A percentile compares a stretch with the other conserved stretches of the same genome.
phyloP scores from a whole-genome alignment of 768 basidiomycete genomes.

The Dacryopinax spathularia region DNA sequence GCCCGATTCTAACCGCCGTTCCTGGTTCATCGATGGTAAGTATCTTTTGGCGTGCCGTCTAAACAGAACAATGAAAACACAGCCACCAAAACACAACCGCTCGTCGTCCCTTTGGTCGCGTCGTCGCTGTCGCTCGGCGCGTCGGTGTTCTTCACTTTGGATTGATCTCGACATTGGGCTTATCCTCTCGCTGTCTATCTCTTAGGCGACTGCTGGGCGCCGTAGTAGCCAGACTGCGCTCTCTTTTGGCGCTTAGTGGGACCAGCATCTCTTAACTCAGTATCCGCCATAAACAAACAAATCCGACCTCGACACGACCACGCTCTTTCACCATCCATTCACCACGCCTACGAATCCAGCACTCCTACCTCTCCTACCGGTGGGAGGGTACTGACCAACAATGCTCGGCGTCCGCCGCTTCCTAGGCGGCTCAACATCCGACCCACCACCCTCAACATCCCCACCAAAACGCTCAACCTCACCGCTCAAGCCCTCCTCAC shows the following conservation, averaged over 20 bases:
- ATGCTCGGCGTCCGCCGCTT: neutral
- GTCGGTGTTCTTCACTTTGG: neutral
- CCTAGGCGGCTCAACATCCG: neutral
- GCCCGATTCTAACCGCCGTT: no score
- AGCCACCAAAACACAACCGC: neutral
- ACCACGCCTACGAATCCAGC: neutral
- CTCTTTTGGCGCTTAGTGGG: no score
- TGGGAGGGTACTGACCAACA: no score
- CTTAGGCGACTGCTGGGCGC: no score
- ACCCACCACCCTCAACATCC: neutral
- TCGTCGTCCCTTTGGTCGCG: neutral
- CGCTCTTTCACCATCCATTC: neutral
- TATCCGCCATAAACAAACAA: no score
- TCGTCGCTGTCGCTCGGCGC: neutral
- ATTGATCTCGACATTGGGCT: neutral
- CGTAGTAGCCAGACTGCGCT: no score
- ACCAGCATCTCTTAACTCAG: no score
- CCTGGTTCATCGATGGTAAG: no score
- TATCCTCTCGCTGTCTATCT: no score
- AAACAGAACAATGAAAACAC: neutral
- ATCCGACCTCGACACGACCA: no score
- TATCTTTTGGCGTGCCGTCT: neutral
- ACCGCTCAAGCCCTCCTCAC: neutral
- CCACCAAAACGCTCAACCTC: neutral
- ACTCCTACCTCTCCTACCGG: no score